These are phyloP conservation scores for Schwanniomyces vanrijiae DNA, from an alignment of 805 yeast species.

Conservation along the genomic window DNA sequence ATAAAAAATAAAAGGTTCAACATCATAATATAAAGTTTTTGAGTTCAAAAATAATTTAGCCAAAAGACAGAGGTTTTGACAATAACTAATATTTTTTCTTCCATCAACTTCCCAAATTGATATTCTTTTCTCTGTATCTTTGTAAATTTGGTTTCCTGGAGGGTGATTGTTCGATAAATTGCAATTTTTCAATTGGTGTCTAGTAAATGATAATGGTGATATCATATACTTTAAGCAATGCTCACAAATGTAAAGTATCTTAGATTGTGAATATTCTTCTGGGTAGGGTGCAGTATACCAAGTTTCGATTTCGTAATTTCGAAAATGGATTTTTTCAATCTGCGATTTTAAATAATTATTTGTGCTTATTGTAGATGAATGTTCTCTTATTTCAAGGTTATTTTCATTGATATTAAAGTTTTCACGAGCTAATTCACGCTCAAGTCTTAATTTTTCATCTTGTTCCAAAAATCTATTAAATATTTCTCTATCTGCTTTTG, in stretches of 20 bases:
- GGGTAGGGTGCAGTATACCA: constrained; percentile 97
- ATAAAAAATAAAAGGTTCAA: constrained; percentile 91
- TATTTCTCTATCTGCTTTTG: constrained; percentile 44
- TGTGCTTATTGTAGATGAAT: constrained; percentile 6
- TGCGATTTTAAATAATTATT: constrained; percentile 22
- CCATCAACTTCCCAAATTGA: constrained; percentile 68
- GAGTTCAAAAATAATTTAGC: constrained; percentile 90
- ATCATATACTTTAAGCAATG: constrained; percentile 78
- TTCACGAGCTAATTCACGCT: not conserved
- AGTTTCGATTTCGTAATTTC: constrained; percentile 74
- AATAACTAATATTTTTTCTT: constrained; percentile 71
- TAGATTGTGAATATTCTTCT: constrained; percentile 67
- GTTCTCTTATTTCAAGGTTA: constrained; percentile 3
- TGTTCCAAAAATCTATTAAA: constrained; percentile 44
- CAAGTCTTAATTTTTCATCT: constrained; percentile 36
- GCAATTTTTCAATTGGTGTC: constrained; percentile 77
- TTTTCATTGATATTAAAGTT: constrained; percentile 18
- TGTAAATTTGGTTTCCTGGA: constrained; percentile 49
- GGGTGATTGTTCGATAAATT: constrained; percentile 57
- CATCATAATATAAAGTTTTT: constrained; percentile 90
- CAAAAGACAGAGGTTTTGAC: constrained; percentile 85
- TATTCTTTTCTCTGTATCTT: constrained; percentile 28
- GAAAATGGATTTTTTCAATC: constrained; percentile 66
- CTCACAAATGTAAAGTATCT: constrained; percentile 74
- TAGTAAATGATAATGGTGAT: constrained; percentile 59